A percentile compares a stretch with the other conserved stretches of the same genome.
phyloP scores from a whole-genome alignment of 2,329 filamentous ascomycete genomes.

The Aspergillus terreus region DNA sequence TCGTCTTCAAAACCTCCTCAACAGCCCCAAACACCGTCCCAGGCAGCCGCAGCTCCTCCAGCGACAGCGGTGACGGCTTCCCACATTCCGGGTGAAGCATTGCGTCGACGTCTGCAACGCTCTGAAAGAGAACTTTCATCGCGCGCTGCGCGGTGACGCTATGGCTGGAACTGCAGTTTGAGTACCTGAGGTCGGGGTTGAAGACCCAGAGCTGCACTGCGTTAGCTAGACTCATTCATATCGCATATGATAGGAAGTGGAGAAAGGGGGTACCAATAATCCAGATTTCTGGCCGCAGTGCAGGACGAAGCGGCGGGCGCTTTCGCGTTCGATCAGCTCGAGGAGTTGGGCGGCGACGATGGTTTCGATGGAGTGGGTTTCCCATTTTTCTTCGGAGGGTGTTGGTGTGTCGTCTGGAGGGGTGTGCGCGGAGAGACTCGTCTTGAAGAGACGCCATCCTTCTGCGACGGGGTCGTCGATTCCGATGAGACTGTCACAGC shows the following conservation, averaged over 20 bases:
- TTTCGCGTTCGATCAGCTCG: conserved; percentile 53
- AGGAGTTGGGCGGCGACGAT: conserved; percentile 55
- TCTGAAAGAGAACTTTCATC: conserved; percentile 56
- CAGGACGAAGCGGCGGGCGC: conserved; percentile 54
- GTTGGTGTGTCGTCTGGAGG: conserved; percentile 18
- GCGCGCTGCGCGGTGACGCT: conserved; percentile 43
- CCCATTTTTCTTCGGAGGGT: conserved; percentile 28
- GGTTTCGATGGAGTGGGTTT: conserved; percentile 32
- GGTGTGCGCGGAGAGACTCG: conserved; percentile 33
- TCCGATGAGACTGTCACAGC: conserved; percentile 30
- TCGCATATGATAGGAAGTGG: too few species aligned
- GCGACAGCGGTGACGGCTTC: conserved; percentile 36
- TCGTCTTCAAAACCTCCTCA: conserved; percentile 31
- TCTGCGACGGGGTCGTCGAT: conserved; percentile 39
- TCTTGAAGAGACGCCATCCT: conserved; percentile 51
- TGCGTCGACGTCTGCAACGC: conserved; percentile 26
- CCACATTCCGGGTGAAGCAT: conserved; percentile 35
- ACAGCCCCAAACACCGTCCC: conserved; percentile 36
- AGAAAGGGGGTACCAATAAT: conserved; percentile 32
- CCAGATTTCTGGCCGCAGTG: conserved; percentile 33
- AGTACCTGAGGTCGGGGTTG: conserved; percentile 57
- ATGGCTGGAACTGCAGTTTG: conserved; percentile 39
- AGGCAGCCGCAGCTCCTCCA: conserved; percentile 49
- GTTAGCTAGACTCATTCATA: background rate
- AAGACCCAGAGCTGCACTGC: conserved; percentile 54